Conservation (phyloP, 805 yeast genomes). For the Suhomyces sp. region DNA sequence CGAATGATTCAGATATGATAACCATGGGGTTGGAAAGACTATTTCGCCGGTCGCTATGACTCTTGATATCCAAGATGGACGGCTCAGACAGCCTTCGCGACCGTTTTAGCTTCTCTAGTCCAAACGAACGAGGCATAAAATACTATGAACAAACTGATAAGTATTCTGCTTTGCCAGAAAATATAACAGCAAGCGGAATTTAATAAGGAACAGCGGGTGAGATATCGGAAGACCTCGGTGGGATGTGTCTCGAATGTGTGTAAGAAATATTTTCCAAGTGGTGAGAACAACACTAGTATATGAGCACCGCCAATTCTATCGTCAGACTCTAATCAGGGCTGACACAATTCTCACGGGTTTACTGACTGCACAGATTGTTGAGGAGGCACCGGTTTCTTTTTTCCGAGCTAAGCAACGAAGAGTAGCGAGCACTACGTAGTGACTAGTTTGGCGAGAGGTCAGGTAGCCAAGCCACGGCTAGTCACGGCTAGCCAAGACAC, state of each 20-base stretch:
- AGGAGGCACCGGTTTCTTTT: not conserved
- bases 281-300: not conserved
- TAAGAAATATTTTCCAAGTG: no score
- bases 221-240: no score
- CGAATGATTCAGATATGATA: constrained; percentile 15
- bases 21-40: constrained; percentile 22
- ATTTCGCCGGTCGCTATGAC: constrained; percentile 16
- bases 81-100: constrained; percentile 27
- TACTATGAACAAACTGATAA: not conserved
- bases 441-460: no score
- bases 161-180: not conserved
- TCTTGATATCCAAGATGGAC: constrained; percentile 18
- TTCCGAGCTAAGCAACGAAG: not conserved
- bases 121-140: constrained; percentile 7
- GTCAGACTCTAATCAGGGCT: not conserved
- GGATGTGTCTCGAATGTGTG: not conserved
- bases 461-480: not conserved
- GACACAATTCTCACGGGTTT: not conserved
- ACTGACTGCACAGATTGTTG: not conserved
- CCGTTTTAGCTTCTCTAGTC: constrained; percentile 26
- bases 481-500: not conserved
- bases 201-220: no score
- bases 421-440: not conserved
- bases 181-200: no score
- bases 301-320: not conserved